These are phyloP conservation scores for Cinnamomum micranthum DNA, from an alignment of 164 flowering plant genomes.

Conservation along the genomic window DNA sequence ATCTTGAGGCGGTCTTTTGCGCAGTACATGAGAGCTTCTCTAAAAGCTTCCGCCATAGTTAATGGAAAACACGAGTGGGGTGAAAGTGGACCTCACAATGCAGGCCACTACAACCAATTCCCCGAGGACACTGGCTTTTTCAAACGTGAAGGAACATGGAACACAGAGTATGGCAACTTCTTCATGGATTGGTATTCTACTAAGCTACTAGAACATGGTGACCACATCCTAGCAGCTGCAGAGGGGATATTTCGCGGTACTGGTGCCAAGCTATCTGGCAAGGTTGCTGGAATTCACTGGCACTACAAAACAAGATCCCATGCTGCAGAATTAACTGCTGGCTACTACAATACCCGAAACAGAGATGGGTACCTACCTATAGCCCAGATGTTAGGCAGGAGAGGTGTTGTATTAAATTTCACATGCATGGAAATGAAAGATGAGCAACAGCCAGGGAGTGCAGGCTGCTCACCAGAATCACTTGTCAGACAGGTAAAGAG, in stretches of 20 bases:
- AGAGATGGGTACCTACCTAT: constrained; percentile 75
- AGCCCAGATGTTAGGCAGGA: constrained; percentile 56
- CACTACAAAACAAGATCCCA: constrained; percentile 83
- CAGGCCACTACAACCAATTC: constrained; percentile 79
- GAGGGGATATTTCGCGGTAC: constrained; percentile 65
- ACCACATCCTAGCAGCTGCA: constrained; percentile 57
- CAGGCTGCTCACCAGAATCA: constrained; percentile 84
- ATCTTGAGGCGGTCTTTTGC: neutral
- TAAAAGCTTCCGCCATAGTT: constrained; percentile 70
- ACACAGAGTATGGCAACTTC: constrained; percentile 68
- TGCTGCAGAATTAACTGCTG: constrained; percentile 91
- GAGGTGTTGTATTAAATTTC: constrained; percentile 69
- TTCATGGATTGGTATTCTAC: constrained; percentile 81
- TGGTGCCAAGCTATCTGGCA: constrained; percentile 75
- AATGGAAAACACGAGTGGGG: constrained; percentile 68
- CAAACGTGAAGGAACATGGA: constrained; percentile 81
- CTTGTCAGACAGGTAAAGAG: constrained; percentile 73
- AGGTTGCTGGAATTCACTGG: constrained; percentile 95
- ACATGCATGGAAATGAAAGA: constrained; percentile 99
- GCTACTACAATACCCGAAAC: constrained; percentile 78
- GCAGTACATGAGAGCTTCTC: constrained; percentile 91
- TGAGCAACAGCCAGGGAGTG: constrained; percentile 60
- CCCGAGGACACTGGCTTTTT: constrained; percentile 94
- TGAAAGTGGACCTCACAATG: constrained; percentile 67
- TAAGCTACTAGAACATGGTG: constrained; percentile 70